Conservation (phyloP, 1,284 basidiomycete species). For the Rhodotorula mucilaginosa region DNA sequence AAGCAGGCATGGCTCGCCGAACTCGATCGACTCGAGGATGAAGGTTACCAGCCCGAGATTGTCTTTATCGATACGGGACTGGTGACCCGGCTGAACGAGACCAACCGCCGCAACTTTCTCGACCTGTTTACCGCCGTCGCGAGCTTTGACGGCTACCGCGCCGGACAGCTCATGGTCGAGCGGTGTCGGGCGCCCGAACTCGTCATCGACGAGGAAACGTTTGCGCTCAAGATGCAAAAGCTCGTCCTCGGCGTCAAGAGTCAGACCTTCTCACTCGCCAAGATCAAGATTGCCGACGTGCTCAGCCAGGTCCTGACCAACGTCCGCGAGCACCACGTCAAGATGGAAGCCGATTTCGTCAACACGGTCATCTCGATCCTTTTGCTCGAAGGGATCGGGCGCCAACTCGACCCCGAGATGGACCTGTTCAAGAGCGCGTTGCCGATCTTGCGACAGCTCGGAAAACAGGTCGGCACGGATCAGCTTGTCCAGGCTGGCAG, state of each 20-base stretch:
- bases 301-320: slow-evolving; percentile 74
- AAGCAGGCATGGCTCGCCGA: slow-evolving; percentile 69
- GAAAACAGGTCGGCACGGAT: slow-evolving; percentile 77
- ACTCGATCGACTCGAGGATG: slow-evolving; percentile 62
- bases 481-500: slow-evolving; percentile 59
- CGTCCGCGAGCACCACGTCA: slow-evolving; percentile 93
- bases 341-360: slow-evolving; percentile 98
- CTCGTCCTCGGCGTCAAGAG: slow-evolving; percentile 88
- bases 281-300: slow-evolving; percentile 94
- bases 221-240: slow-evolving; percentile 96
- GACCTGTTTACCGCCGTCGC: slow-evolving; percentile 95
- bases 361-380: slow-evolving; percentile 95
- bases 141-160: slow-evolving; percentile 92
- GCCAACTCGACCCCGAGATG: slow-evolving; percentile 85
- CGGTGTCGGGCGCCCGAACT: slow-evolving; percentile 89
- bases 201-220: slow-evolving; percentile 86
- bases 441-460: slow-evolving; percentile 83
- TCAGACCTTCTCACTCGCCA: slow-evolving; percentile 92
- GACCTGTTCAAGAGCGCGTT: slow-evolving; percentile 90
- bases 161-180: slow-evolving; percentile 93
- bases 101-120: slow-evolving; percentile 86
- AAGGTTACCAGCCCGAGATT: slow-evolving; percentile 88
- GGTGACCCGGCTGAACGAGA: slow-evolving; percentile 76
- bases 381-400: slow-evolving; percentile 90
- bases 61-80: slow-evolving; percentile 96